Base-by-base conservation (phyloP, 768 basidiomycete genomes). In the Suillus sp. region DNA sequence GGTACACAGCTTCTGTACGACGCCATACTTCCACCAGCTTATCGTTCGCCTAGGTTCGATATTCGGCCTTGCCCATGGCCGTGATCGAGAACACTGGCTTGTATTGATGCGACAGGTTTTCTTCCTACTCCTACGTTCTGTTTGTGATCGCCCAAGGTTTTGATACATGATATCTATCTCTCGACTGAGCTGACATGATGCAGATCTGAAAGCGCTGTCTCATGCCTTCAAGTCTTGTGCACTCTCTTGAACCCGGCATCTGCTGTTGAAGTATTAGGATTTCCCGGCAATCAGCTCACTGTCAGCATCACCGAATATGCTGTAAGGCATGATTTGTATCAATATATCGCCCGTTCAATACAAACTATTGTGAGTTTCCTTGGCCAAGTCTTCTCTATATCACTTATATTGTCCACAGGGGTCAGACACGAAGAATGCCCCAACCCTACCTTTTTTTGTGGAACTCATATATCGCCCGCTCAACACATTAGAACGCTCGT, bases 51-150 rank as follows among this genome's bases (percentile, higher is more conserved):
- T 42, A 86, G 85, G 69, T 20, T 67, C 72, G 5, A 66, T 87
- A 3, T 80, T 83, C 62, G 67, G 75, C 9, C 78, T 78, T 11
- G 79, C 77, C 7, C 66, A 60, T 13, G 78, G 79, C 13, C 67
- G 75, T 3, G 74, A 83, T 64, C 64, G 72, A 22, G 71, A 73
- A 9, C 86, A 83, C 64, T 92, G 89, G 89, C 66, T 85, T n/a
- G 80, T 85, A 3, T 80, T 93, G 18, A 77, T 91, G 8, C 78
- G 81, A 27, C 83, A 81, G 65, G 72, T 79, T 0, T 70, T 79
- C 9, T 51, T 85, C 20, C 70, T 86, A 22, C 73, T 93, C 0
- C 76, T 92, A 30, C 73, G 71, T 45, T 85, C 86, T 0, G 72
- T 87, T 1, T 80, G 89, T 1, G 74, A 67, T 3, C 67, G 72